Percentiles rank a stretch among this genome's conserved stretches.
phyloP scores from a whole-genome alignment of 139 green algal species.

The Chlamydomonas sphaeroides region DNA sequence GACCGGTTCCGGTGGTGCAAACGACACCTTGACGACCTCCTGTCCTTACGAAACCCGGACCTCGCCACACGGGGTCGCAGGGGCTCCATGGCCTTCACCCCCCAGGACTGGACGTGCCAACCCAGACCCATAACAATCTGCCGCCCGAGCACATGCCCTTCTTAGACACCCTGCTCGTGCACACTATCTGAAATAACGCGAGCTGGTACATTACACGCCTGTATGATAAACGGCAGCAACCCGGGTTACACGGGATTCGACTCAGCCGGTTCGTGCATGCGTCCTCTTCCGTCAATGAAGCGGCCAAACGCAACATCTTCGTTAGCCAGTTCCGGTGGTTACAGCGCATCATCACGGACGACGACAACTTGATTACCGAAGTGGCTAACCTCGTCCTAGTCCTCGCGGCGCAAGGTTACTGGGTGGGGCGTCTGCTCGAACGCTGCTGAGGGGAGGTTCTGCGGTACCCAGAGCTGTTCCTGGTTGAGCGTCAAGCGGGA shows the following conservation, averaged over 20 bases:
- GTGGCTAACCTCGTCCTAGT: neutral
- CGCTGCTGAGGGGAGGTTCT: no score
- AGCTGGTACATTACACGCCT: neutral
- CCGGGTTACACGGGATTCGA: neutral
- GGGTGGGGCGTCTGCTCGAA: no score
- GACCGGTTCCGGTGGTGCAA: neutral
- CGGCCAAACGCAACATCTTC: neutral
- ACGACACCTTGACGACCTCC: neutral
- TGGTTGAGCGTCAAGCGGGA: no score
- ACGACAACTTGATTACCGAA: neutral
- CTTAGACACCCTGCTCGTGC: neutral
- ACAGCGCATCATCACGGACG: neutral
- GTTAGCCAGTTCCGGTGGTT: neutral
- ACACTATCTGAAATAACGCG: neutral
- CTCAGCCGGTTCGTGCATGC: neutral
- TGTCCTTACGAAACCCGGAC: neutral
- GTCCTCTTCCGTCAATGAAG: neutral
- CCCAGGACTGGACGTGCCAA: neutral
- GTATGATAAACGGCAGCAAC: neutral
- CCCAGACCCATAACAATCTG: neutral
- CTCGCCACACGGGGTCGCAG: neutral
- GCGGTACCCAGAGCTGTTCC: no score
- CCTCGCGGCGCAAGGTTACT: neutral
- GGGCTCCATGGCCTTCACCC: neutral
- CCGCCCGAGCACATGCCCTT: neutral